A percentile compares a stretch with the other conserved stretches of the same genome.
These are phyloP conservation scores for Mycena metata DNA, from an alignment of 768 basidiomycete genomes.

Conservation along the genomic window DNA sequence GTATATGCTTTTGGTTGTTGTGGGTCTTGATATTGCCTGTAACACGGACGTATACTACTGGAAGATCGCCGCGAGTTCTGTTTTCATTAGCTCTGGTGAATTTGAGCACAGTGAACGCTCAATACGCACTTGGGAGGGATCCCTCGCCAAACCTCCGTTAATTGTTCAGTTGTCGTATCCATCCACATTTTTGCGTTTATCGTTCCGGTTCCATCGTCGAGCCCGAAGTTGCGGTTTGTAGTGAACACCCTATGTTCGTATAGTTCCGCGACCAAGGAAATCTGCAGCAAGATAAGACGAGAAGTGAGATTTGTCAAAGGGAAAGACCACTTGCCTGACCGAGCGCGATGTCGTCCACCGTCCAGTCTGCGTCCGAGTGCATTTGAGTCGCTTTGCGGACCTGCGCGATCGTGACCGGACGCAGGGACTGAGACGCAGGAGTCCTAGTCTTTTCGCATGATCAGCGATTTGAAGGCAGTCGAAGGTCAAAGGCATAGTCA, in stretches of 20 bases:
- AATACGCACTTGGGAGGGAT: conserved; percentile 53
- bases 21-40: conserved; percentile 88
- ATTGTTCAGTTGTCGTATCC: conserved; percentile 72
- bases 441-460: conserved; percentile 33
- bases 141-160: conserved; percentile 61
- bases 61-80: neutral
- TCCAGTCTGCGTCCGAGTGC: conserved; percentile 91
- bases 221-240: conserved; percentile 83
- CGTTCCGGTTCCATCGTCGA: conserved; percentile 90
- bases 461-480: neutral
- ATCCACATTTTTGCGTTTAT: conserved; percentile 89
- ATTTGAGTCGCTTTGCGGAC: conserved; percentile 82
- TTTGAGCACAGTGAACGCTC: neutral
- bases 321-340: conserved; percentile 70
- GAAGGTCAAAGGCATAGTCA: conserved; percentile 43
- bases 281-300: conserved; percentile 53
- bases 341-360: conserved; percentile 82
- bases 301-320: neutral
- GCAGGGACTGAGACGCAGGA: conserved; percentile 55
- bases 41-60: conserved; percentile 83
- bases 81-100: neutral
- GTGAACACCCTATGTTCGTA: conserved; percentile 75
- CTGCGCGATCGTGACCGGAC: conserved; percentile 67
- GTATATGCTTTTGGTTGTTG: conserved; percentile 84
- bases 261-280: conserved; percentile 83